Evolutionary conservation across 495 filamentous ascomycete genomes (phyloP), one percentile per base, ranked within the genome.

Genomic region (Hypoxylon lienhwacheense): DNA sequence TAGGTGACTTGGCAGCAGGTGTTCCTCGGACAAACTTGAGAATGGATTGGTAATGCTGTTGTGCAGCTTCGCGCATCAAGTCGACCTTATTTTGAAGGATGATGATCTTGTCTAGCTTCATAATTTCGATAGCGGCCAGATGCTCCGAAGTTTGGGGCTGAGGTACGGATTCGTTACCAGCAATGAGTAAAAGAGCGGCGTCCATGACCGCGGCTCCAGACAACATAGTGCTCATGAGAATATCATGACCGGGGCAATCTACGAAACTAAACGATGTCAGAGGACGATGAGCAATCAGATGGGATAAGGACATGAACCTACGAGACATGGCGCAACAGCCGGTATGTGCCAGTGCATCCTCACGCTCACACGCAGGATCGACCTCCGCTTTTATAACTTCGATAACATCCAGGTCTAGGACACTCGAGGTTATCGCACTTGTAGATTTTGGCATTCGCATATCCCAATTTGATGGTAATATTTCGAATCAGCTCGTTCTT

Each of bases 201-300:
- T 98, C 93, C 93, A 98, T 98, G 79, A 98, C 93, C 33, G 93
- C 93, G 64, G 93, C 93, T 66, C 93, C 95, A 68, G 93, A 98
- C 75, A 97, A 85, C 93, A 97, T 98, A 52, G 93, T 98, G 73
- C 91, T 96, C 93, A 98, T 98, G 66, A 98, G 90, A 89, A 98
- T 98, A 75, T 98, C 93, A 86, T 98, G 93, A 73, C 93, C 93
- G 26, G 93, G 93, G 81, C 93, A 98, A 73, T 98, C 93, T 49
- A 98, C 95, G 71, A 98, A 98, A 11, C 85, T 90, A 56, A 7
- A 52, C 39, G 8, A 4, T 26, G 51, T 63, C 22, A 66, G n/a
- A n/a, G 41, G 20, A 32, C 46, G 16, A 25, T n/a, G 42, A 12
- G 14, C 4, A 24, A 49, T 3, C 10, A 33, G 36, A 7, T 12